phyloP scores from a whole-genome alignment of 208 protist genomes.

The Wallacemonas sp. region DNA sequence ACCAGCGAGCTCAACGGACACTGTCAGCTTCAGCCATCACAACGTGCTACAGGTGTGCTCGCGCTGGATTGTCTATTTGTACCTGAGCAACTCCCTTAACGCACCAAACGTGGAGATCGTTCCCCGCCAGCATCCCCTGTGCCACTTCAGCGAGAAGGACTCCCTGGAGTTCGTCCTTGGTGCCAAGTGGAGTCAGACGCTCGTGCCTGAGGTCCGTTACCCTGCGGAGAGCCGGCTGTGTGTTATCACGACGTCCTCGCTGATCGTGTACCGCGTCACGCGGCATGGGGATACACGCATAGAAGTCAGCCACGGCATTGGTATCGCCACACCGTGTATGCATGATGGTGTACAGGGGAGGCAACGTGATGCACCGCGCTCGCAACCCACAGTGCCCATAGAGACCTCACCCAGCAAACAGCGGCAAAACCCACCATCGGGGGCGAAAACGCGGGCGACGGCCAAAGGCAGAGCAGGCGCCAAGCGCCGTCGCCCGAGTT shows the following conservation, averaged over 20 bases:
- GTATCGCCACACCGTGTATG: conserved; percentile 17
- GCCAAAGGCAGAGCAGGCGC: neutral
- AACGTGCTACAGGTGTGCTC: conserved; percentile 77
- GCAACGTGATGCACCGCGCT: neutral
- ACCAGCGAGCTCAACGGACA: conserved; percentile 36
- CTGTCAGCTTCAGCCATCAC: conserved; percentile 73
- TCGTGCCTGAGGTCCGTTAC: conserved; percentile 59
- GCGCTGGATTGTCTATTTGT: conserved; percentile 55
- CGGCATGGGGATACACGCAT: conserved; percentile 26
- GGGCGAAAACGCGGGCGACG: neutral
- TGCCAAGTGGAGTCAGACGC: conserved; percentile 55
- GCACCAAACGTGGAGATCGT: conserved; percentile 22
- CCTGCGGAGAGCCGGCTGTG: conserved; percentile 60
- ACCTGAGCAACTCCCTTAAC: conserved; percentile 32
- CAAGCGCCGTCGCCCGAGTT: no score
- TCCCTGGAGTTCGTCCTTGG: conserved; percentile 37
- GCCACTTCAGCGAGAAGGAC: conserved; percentile 17
- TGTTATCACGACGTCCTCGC: conserved; percentile 54
- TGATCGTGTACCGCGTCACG: conserved; percentile 73
- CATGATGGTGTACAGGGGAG: neutral
- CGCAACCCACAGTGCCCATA: no score
- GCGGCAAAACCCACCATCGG: neutral
- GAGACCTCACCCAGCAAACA: no score
- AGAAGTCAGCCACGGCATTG: conserved; percentile 36
- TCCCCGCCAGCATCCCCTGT: conserved; percentile 31